Conservation (phyloP, 2,329 filamentous ascomycete species). For the Sarocladium oryzae region DNA sequence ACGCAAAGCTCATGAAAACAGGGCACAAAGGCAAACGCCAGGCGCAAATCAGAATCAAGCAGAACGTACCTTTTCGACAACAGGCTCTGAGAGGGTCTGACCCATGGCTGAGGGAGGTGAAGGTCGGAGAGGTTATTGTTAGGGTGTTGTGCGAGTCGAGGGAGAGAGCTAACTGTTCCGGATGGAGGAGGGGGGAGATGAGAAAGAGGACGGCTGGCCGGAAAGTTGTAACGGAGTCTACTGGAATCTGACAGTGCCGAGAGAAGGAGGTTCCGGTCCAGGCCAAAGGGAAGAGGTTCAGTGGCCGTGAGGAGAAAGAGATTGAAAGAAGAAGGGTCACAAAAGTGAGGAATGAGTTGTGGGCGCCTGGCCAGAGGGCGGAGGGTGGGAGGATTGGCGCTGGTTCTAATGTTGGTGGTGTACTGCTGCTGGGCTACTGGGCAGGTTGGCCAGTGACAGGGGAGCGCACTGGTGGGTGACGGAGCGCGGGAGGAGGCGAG, state of each 20-base stretch:
- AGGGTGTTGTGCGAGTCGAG: constrained; percentile 18
- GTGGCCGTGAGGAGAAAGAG: background rate
- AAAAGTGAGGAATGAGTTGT: constrained; percentile 4
- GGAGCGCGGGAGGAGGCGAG: constrained; percentile 1
- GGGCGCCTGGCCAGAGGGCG: background rate
- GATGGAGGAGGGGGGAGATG: constrained; percentile 12
- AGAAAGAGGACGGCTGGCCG: background rate
- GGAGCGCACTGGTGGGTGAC: constrained; percentile 7
- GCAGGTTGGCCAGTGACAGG: background rate
- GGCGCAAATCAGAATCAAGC: background rate
- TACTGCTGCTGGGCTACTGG: too few relatives aligned
- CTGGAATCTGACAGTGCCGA: background rate
- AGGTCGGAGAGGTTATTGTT: background rate
- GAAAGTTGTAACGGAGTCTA: background rate
- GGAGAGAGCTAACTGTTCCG: constrained; percentile 17
- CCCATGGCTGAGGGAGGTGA: constrained; percentile 59
- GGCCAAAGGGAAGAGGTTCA: constrained; percentile 8
- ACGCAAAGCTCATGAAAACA: background rate
- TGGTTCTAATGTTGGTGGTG: constrained; percentile 10
- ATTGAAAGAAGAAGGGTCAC: background rate
- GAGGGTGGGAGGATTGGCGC: constrained; percentile 5
- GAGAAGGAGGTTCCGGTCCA: constrained; percentile 10
- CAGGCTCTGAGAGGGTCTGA: constrained; percentile 98
- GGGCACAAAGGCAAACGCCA: background rate
- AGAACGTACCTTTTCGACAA: constrained; percentile 84